Percentiles rank a stretch among this genome's conserved stretches.
Conservation (phyloP, 2,329 filamentous ascomycete genomes). For the Hysterium pulicare region DNA sequence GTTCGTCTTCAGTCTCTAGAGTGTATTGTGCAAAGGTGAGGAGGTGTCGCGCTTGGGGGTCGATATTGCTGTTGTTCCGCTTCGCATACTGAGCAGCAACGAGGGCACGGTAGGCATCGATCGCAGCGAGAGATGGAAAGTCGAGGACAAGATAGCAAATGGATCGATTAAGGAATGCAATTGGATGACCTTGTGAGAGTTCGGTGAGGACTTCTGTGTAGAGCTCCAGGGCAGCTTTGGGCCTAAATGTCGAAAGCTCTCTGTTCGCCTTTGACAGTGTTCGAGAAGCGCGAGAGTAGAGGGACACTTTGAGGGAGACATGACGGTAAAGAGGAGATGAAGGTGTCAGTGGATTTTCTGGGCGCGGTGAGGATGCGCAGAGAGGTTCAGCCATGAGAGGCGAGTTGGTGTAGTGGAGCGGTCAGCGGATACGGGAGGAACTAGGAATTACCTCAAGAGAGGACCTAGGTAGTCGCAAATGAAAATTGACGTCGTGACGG, state of each 20-base stretch:
- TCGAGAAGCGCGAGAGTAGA: not conserved
- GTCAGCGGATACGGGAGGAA: too few species aligned
- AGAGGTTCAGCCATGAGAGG: too few species aligned
- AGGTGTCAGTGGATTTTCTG: not conserved
- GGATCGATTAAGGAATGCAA: conserved; percentile 22
- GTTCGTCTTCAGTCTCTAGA: not conserved
- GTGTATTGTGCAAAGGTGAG: conserved; percentile 2
- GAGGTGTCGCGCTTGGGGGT: conserved; percentile 2
- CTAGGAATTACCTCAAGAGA: too few species aligned
- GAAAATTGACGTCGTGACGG: too few species aligned
- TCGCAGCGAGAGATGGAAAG: conserved; percentile 17
- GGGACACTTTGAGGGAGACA: not conserved
- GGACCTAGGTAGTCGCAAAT: too few species aligned
- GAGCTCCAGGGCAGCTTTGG: conserved; percentile 7
- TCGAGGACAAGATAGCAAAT: conserved; percentile 16
- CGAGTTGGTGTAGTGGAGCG: too few species aligned
- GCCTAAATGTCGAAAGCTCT: conserved; percentile 1
- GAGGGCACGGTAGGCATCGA: conserved; percentile 20
- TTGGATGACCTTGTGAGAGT: conserved; percentile 12
- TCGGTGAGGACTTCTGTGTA: conserved; percentile 16
- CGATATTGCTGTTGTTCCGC: not conserved
- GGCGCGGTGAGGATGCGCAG: not conserved
- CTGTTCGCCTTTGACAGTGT: conserved; percentile 1
- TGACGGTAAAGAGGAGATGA: not conserved
- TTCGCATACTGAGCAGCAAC: conserved; percentile 6